Percentiles rank a stretch among this genome's conserved stretches.
These are phyloP conservation scores for Astrephomene gubernaculifera DNA, from an alignment of 139 green algal species.

Conservation along the genomic window DNA sequence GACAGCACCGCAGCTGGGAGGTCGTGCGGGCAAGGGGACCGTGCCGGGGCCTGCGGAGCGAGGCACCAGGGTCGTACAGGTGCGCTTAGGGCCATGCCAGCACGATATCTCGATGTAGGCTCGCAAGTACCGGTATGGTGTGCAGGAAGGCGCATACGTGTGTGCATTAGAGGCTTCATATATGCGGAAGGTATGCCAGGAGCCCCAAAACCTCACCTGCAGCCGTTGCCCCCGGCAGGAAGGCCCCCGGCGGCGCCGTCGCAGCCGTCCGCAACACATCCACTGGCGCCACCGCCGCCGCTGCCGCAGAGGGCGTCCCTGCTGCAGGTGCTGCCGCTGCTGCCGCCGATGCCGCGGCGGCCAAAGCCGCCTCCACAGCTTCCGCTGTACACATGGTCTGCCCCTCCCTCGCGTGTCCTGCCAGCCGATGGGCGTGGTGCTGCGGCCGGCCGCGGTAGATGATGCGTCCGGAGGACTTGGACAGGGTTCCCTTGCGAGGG, in stretches of 20 bases:
- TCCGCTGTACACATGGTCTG: slow-evolving; percentile 3
- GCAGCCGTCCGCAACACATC: not conserved
- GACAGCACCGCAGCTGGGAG: no score
- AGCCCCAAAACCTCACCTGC: no score
- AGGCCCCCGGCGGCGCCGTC: not conserved
- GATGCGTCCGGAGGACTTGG: slow-evolving; percentile 25
- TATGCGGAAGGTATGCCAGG: no score
- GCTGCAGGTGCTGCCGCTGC: not conserved
- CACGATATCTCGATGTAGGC: no score
- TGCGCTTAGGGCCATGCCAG: no score
- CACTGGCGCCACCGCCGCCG: not conserved
- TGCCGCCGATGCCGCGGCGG: not conserved
- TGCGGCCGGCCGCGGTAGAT: slow-evolving; percentile 28
- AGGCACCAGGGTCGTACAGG: no score
- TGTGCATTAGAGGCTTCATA: no score
- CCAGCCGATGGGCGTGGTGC: slow-evolving; percentile 23
- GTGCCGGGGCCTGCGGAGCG: no score
- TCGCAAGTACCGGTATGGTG: no score
- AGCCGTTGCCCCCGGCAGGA: no score
- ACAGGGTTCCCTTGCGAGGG: not conserved
- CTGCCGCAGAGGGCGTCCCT: not conserved
- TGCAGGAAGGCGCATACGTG: no score
- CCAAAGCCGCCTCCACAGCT: not conserved
- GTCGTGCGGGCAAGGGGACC: no score
- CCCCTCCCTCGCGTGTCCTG: not conserved